Evolutionary conservation across 495 filamentous ascomycete species (phyloP).

Genomic region (Poronia punctata): DNA sequence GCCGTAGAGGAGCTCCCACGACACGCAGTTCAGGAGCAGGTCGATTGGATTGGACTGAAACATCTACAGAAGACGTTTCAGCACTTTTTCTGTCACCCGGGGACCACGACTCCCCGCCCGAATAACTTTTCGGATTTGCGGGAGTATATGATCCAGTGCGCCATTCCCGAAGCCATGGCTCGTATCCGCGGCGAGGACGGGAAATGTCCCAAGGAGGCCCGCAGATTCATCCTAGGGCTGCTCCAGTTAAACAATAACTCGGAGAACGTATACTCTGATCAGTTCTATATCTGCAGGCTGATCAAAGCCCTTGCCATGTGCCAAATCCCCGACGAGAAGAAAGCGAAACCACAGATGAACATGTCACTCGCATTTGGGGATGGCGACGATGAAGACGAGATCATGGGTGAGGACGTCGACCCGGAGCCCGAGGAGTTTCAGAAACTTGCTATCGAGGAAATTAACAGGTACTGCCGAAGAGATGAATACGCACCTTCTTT

Average conservation of each 20-base stretch:
- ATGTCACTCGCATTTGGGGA: constrained; percentile 36
- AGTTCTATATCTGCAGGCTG: constrained; percentile 75
- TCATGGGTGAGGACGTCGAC: constrained; percentile 23
- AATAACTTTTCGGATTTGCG: constrained; percentile 87
- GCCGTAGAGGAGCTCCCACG: constrained; percentile 68
- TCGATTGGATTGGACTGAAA: constrained; percentile 71
- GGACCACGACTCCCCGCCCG: constrained; percentile 55
- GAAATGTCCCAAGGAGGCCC: constrained; percentile 65
- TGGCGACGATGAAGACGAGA: constrained; percentile 24
- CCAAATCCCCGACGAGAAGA: constrained; percentile 51
- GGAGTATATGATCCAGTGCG: constrained; percentile 72
- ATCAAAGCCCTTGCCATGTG: constrained; percentile 74
- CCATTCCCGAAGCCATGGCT: constrained; percentile 73
- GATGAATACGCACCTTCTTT: constrained; percentile 91
- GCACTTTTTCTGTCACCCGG: constrained; percentile 75
- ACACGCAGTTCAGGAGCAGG: constrained; percentile 48
- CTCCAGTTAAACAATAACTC: constrained; percentile 90
- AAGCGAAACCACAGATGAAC: constrained; percentile 36
- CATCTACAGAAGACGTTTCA: constrained; percentile 82
- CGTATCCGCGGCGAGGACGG: constrained; percentile 68
- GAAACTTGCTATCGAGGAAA: constrained; percentile 67
- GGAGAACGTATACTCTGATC: constrained; percentile 79
- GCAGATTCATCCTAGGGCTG: constrained; percentile 77
- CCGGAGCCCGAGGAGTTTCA: constrained; percentile 47
- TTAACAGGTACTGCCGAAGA: constrained; percentile 83